Evolutionary conservation across 345 rosid species (phyloP), one percentile per base, ranked within the genome.

Genomic region (Acer campestre): DNA sequence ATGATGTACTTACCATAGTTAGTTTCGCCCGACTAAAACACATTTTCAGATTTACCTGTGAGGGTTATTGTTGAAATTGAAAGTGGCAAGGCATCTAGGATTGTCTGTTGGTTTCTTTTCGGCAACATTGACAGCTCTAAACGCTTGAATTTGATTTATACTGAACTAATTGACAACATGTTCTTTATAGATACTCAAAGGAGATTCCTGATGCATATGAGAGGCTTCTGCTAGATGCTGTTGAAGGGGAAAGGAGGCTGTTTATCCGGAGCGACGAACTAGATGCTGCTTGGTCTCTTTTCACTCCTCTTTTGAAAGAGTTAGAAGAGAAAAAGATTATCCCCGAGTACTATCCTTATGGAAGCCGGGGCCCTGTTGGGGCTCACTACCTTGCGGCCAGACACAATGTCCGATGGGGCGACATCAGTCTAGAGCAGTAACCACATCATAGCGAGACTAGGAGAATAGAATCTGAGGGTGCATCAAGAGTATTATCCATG

Each of bases 361-460:
- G 99, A n/a, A 96, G 98, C 78, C 94, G 99, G 55, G 99, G 99
- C 73, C 98, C 99, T 16, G 98, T 94, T 0, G 99, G 98, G 65
- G 99, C 99, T 71, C 99, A 96, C 82, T 96, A 96, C 81, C 98
- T 96, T 58, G 97, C 99, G 6, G 99, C 99, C 44, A 88, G 86
- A 82, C 87, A 96, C 86, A 92, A 92, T 14, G 98, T 96, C 65
- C 90, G 86, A 61, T 96, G 99, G 99, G 99, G 98, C 14, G 99
- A 94, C 68, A 78, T 94, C n/a, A 83, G 89, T 59, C 10, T 86
- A 73, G 93, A 94, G 69, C 92, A 86, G 76, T 91, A 80, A 83
- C 67, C 68, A 27, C 51, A 18, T 9, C 31, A n/a, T n/a, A 59
- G 59, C 25, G 40, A 56, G 61, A 55, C 59, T 56, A 38, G 67